A percentile compares a stretch with the other conserved stretches of the same genome.
phyloP scores from a whole-genome alignment of 345 rosid species.

The Dimocarpus longan region DNA sequence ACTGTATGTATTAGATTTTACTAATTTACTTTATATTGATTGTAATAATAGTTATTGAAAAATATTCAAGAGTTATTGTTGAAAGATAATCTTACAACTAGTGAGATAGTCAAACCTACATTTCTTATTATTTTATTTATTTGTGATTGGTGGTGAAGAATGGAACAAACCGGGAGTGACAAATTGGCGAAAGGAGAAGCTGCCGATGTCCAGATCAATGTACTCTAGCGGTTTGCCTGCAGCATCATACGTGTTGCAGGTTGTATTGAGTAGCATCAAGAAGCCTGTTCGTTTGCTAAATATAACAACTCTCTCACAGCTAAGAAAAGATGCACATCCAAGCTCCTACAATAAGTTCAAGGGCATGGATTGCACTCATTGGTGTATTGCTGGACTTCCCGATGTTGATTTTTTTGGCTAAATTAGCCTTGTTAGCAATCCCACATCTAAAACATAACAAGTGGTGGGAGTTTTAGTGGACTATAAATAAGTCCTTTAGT shows the following conservation, averaged over 20 bases:
- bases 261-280: conserved; percentile 37
- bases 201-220: conserved; percentile 44
- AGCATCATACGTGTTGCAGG: conserved; percentile 44
- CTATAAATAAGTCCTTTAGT: too few relatives aligned
- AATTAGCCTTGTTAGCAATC: too few relatives aligned
- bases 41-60: too few relatives aligned
- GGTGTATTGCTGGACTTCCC: conserved; percentile 70
- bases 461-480: too few relatives aligned
- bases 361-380: conserved; percentile 74
- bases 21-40: too few relatives aligned
- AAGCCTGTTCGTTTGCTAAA: conserved; percentile 60
- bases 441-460: too few relatives aligned
- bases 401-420: too few relatives aligned
- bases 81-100: too few relatives aligned
- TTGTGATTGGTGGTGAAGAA: conserved; percentile 43
- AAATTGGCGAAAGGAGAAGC: conserved; percentile 47
- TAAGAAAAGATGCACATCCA: conserved; percentile 76
- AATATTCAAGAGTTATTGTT: too few relatives aligned
- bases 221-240: conserved; percentile 42
- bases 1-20: neutral
- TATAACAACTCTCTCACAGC: conserved; percentile 63
- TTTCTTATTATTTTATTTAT: neutral
- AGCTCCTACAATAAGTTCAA: conserved; percentile 47
- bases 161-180: conserved; percentile 62
- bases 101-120: too few relatives aligned